phyloP scores from a whole-genome alignment of 1,284 basidiomycete species.

The Malassezia japonica region DNA sequence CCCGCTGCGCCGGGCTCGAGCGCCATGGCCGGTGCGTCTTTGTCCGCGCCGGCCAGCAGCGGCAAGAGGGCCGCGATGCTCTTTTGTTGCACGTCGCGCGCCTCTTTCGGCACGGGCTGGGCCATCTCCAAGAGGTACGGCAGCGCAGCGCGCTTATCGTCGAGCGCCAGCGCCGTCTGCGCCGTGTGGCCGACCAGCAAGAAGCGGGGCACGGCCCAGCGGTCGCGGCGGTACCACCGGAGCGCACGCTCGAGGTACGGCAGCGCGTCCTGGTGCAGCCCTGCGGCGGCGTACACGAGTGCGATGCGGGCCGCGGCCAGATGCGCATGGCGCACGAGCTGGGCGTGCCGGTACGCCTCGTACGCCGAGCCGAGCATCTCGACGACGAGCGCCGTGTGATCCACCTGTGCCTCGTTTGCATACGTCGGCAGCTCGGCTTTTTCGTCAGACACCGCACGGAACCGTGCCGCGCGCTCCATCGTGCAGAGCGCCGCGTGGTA shows the following conservation, averaged over 20 bases:
- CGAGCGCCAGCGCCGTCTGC: background rate
- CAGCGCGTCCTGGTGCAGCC: slow-evolving; percentile 26
- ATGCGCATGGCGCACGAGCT: slow-evolving; percentile 19
- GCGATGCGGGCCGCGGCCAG: slow-evolving; percentile 31
- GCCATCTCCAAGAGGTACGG: background rate
- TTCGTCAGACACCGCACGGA: background rate
- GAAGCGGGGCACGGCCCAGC: slow-evolving; percentile 1
- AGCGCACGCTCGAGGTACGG: slow-evolving; percentile 35
- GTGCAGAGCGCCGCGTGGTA: slow-evolving; percentile 39
- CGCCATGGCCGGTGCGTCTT: background rate
- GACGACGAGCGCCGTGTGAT: slow-evolving; percentile 18
- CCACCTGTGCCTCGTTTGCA: background rate
- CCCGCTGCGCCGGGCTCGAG: background rate
- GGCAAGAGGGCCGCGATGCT: background rate
- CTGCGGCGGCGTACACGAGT: slow-evolving; percentile 19
- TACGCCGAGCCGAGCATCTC: slow-evolving; percentile 29
- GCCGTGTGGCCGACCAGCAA: background rate
- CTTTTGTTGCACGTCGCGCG: background rate
- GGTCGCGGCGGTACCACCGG: slow-evolving; percentile 20
- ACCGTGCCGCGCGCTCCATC: slow-evolving; percentile 22
- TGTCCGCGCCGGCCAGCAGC: background rate
- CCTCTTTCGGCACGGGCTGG: background rate
- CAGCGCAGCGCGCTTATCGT: background rate
- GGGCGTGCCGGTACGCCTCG: slow-evolving; percentile 24
- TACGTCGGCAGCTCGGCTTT: slow-evolving; percentile 1